A percentile compares a stretch with the other conserved stretches of the same genome.
phyloP scores from a whole-genome alignment of 2,329 filamentous ascomycete species.

The Ascochyta clinopodiicola region DNA sequence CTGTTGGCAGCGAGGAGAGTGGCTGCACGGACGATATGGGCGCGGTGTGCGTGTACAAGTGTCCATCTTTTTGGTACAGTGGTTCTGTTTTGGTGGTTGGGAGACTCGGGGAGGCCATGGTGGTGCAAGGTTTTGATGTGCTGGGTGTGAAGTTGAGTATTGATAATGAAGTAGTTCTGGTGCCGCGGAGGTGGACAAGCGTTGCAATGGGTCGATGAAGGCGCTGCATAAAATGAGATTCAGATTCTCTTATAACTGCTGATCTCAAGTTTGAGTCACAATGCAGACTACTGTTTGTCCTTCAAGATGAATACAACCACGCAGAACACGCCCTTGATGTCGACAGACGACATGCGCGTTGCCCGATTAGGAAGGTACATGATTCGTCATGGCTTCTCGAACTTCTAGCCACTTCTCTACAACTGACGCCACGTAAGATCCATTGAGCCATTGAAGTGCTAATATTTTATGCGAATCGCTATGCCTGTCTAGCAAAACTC shows the following conservation, averaged over 20 bases:
- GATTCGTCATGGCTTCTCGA: background rate
- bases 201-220: background rate
- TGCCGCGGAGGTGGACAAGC: background rate
- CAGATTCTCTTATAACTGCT: background rate
- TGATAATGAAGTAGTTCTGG: background rate
- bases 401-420: background rate
- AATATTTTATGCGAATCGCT: slow-evolving; percentile 8
- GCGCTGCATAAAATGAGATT: background rate
- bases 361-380: slow-evolving; percentile 20
- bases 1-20: slow-evolving; percentile 58
- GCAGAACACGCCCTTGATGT: slow-evolving; percentile 8
- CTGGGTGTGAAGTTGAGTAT: background rate
- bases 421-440: background rate
- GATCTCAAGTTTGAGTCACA: background rate
- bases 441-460: background rate
- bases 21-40: slow-evolving; percentile 57
- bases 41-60: slow-evolving; percentile 53
- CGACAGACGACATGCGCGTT: slow-evolving; percentile 17
- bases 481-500: slow-evolving; percentile 17
- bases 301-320: background rate
- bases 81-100: slow-evolving; percentile 32
- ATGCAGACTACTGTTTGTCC: too few species aligned
- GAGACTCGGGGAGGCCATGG: slow-evolving; percentile 1
- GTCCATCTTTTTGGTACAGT: slow-evolving; percentile 51
- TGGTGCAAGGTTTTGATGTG: background rate